These are phyloP conservation scores for Pseudonitzschia delicatissima DNA, from an alignment of 108 stramenopile genomes.

Conservation along the genomic window DNA sequence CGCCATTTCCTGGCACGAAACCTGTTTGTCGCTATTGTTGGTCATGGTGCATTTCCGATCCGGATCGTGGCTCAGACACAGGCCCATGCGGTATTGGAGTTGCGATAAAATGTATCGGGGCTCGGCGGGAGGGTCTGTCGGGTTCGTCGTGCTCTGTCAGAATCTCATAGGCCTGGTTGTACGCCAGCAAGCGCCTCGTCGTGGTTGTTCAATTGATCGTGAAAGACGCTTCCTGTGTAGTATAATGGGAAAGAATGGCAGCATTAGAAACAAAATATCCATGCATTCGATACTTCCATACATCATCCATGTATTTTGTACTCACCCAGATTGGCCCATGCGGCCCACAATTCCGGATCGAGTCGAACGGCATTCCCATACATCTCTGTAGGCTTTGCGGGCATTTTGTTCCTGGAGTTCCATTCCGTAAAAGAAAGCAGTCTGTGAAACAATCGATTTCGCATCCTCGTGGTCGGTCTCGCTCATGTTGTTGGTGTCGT, in stretches of 20 bases:
- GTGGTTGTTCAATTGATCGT: constrained; percentile 46
- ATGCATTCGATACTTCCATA: too few relatives aligned
- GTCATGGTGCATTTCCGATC: constrained; percentile 45
- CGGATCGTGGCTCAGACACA: constrained; percentile 46
- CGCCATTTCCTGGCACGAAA: constrained; percentile 60
- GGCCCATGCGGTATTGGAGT: constrained; percentile 68
- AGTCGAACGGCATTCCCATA: constrained; percentile 51
- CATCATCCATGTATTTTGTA: too few relatives aligned
- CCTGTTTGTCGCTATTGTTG: constrained; percentile 32
- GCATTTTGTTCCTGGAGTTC: constrained; percentile 49
- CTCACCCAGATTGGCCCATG: constrained; percentile 55
- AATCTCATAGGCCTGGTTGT: constrained; percentile 71
- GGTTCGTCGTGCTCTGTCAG: constrained; percentile 36
- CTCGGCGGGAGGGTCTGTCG: constrained; percentile 65
- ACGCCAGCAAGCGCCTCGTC: constrained; percentile 59
- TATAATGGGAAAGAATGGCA: background rate
- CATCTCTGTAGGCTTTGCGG: constrained; percentile 27
- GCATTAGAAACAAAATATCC: background rate
- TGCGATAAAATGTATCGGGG: constrained; percentile 54
- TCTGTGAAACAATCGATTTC: constrained; percentile 40
- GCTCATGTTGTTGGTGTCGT: constrained; percentile 33
- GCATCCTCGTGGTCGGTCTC: constrained; percentile 16
- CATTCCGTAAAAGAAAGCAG: constrained; percentile 67
- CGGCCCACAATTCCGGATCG: constrained; percentile 65
- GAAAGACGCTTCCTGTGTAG: constrained; percentile 34